These are phyloP conservation scores for Chytridium lagenaria DNA, from an alignment of 371 early-diverging fungal species.

Conservation along the genomic window DNA sequence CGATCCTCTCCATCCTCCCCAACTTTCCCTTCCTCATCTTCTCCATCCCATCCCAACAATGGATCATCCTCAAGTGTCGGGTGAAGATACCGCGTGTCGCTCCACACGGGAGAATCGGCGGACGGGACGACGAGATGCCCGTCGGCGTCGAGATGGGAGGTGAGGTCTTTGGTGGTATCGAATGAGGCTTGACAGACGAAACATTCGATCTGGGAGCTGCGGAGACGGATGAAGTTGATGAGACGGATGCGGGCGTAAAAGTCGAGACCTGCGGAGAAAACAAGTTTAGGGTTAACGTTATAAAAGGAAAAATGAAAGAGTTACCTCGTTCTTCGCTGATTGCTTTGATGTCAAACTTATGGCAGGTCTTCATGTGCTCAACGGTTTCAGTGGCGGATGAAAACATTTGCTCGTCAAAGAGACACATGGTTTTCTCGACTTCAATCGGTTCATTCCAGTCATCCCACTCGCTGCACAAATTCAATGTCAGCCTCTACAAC, in stretches of 20 bases:
- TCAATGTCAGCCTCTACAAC: neutral
- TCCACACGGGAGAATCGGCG: slow-evolving; percentile 71
- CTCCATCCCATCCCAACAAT: slow-evolving; percentile 76
- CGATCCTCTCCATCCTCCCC: neutral
- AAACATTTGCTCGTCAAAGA: slow-evolving; percentile 57
- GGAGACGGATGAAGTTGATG: slow-evolving; percentile 87
- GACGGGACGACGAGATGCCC: slow-evolving; percentile 36
- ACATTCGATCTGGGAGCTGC: slow-evolving; percentile 70
- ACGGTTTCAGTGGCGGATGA: slow-evolving; percentile 68
- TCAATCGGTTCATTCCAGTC: slow-evolving; percentile 39
- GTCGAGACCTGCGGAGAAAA: slow-evolving; percentile 61
- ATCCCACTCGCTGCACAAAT: slow-evolving; percentile 38
- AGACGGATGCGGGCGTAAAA: slow-evolving; percentile 85
- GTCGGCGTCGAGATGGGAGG: slow-evolving; percentile 48
- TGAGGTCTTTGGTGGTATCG: slow-evolving; percentile 56
- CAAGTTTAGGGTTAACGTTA: neutral
- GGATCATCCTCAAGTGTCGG: slow-evolving; percentile 91
- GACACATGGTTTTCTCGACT: slow-evolving; percentile 30
- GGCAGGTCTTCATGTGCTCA: slow-evolving; percentile 74
- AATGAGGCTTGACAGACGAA: slow-evolving; percentile 69
- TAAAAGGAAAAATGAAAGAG: neutral
- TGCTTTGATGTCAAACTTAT: slow-evolving; percentile 75
- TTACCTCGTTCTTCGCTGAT: slow-evolving; percentile 61
- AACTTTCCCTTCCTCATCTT: slow-evolving; percentile 48
- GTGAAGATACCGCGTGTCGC: slow-evolving; percentile 74